A percentile compares a stretch with the other conserved stretches of the same genome.
Conservation (phyloP, 257 asterid genomes). For the Solanum ossicruentum region DNA sequence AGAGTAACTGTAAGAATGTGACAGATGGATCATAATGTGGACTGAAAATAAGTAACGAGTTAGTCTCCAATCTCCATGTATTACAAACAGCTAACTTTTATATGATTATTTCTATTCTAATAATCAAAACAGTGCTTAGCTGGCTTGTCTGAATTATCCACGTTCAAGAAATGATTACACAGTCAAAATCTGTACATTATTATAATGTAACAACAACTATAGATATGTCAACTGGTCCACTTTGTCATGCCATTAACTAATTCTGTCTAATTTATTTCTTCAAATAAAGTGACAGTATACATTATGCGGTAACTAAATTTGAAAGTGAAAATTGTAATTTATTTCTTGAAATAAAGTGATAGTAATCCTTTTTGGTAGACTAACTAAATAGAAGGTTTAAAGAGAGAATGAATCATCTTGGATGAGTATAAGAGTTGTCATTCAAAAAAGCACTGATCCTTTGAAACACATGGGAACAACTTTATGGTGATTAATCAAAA, state of each 20-base stretch:
- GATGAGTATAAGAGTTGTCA: neutral
- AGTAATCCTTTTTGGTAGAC: no score
- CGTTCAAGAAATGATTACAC: conserved; percentile 9
- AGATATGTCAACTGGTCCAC: neutral
- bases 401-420: neutral
- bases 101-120: neutral
- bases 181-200: neutral
- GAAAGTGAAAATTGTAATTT: neutral
- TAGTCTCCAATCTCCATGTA: neutral
- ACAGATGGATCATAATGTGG: neutral
- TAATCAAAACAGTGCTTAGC: neutral
- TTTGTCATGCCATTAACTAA: neutral
- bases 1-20: neutral
- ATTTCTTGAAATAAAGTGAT: neutral
- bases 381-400: neutral
- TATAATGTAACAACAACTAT: neutral
- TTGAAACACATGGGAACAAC: neutral
- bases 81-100: neutral
- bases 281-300: neutral
- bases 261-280: neutral
- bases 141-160: conserved; percentile 17
- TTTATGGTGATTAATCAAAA: neutral
- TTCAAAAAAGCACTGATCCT: neutral
- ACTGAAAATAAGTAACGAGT: neutral
- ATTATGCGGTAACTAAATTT: neutral